phyloP scores from a whole-genome alignment of 2,329 filamentous ascomycete genomes.

The Verticillium nonalfalfae region DNA sequence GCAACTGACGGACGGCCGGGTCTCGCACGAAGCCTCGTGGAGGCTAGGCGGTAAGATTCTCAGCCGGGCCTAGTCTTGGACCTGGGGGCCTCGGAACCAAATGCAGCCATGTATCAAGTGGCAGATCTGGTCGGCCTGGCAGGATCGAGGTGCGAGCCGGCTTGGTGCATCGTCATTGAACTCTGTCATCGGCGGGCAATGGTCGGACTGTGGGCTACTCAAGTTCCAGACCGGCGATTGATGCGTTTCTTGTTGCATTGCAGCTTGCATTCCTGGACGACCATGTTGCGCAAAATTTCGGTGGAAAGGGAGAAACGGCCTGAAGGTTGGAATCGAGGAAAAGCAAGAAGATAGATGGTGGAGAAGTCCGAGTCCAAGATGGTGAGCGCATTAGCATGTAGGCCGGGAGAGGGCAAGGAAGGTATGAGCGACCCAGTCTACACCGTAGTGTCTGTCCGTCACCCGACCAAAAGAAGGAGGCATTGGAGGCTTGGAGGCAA shows the following conservation, averaged over 20 bases:
- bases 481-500: no score
- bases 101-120: neutral
- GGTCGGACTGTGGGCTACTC: neutral
- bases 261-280: neutral
- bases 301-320: conserved; percentile 3
- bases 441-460: no score
- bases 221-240: neutral
- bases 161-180: neutral
- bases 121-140: neutral
- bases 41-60: neutral
- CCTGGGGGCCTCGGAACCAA: neutral
- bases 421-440: no score
- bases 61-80: neutral
- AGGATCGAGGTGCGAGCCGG: neutral
- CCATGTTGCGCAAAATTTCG: neutral
- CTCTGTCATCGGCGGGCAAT: neutral
- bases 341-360: neutral
- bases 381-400: no score
- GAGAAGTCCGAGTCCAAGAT: neutral
- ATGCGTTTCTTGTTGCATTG: neutral
- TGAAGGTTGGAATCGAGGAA: neutral
- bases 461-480: no score
- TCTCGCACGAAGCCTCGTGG: neutral
- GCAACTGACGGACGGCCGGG: neutral
- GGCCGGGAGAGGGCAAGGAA: neutral